Base-by-base conservation (phyloP, 352 stramenopile genomes). In the Phytophthora tentaculata region DNA sequence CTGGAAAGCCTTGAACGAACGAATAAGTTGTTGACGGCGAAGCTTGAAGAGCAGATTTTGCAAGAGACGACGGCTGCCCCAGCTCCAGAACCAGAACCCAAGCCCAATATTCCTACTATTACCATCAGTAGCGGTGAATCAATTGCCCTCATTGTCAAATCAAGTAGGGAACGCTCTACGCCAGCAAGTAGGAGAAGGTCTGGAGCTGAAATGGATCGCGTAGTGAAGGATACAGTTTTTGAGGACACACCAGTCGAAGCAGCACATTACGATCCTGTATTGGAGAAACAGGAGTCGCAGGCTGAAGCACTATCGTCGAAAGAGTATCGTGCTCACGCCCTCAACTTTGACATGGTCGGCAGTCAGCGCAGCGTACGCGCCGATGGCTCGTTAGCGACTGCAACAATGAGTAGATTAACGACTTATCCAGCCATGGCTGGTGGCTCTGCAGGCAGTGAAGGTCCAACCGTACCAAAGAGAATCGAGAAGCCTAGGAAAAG, bases 21-120 rank as follows among this genome's bases (percentile, higher is more conserved):
- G 3, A 91, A 92, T 65, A 88, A 84, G 37, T 61, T 89, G 16
- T 55, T 92, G 26, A 85, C 84, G 48, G 55, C 61, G 1, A 88
- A 84, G 45, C 61, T 92, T 6, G 80, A 91, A 64, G 75, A 91
- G 39, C 84, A 90, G 52, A 90, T 92, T 60, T 22, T 92, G 14
- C 88, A 89, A 51, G 74, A 89, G 49, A 78, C 73, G n/a, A 60
- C 79, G 5, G 60, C 50, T 3, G 77, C 39, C 14, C 47, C 22
- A 50, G 3, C 13, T 28, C 44, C 44, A 19, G 26, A 45, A 29
- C 23, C 41, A 3, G 44, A 57, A 13, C 32, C 0, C 35, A n/a
- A 1, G n/a, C 10, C 10, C 9, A 32, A 29, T 43, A 16, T 32
- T 9, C 9, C 32, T 52, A 37, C 7, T 23, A 28, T n/a, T 55